Conservation (phyloP, 139 green algal genomes). For the Micromonas commoda region DNA sequence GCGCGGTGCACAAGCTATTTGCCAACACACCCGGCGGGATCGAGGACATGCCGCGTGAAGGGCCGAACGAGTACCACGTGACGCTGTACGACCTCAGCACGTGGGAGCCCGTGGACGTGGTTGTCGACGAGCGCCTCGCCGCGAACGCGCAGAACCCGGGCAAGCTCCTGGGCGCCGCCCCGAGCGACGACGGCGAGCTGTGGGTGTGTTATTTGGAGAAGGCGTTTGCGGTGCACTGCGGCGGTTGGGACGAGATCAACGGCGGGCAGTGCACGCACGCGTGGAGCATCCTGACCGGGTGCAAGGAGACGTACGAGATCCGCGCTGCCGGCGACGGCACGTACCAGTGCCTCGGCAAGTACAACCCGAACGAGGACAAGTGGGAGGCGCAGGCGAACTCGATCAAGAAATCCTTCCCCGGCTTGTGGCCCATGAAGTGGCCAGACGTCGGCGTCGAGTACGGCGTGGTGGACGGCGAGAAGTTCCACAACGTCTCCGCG, state of each 20-base stretch:
- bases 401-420: not conserved
- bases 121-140: not conserved
- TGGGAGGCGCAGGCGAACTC: not conserved
- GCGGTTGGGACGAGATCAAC: not conserved
- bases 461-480: not conserved
- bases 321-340: too few relatives aligned
- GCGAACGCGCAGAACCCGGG: not conserved
- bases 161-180: not conserved
- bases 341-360: too few relatives aligned
- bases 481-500: not conserved
- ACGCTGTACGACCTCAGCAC: not conserved
- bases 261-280: not conserved
- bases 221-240: not conserved
- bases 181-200: not conserved
- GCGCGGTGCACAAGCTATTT: not conserved
- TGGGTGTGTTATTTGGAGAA: not conserved
- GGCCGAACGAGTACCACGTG: not conserved
- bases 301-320: not conserved
- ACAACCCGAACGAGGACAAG: too few relatives aligned
- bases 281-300: not conserved
- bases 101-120: not conserved
- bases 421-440: too few relatives aligned
- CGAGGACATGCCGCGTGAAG: not conserved
- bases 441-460: too few relatives aligned
- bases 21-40: not conserved